phyloP scores from a whole-genome alignment of 169 alveolate genomes.

The Eimeria necatrix region DNA sequence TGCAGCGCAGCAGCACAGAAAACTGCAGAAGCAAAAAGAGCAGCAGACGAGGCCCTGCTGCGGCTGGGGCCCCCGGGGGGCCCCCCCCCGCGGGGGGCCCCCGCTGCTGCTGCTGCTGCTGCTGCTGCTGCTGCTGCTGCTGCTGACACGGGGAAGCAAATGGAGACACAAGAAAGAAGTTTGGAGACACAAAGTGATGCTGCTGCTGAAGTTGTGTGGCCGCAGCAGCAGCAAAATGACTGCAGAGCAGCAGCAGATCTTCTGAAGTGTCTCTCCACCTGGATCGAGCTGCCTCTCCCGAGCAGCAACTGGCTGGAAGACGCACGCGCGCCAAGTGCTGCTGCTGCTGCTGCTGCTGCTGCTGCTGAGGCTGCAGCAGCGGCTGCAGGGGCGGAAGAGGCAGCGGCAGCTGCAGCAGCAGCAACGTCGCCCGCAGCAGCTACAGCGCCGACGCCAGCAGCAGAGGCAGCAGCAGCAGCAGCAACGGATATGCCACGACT shows the following conservation, averaged over 20 bases:
- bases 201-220: not conserved
- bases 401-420: conserved; percentile 19
- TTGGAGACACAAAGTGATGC: too few relatives aligned
- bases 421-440: not conserved
- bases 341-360: conserved; percentile 8
- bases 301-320: conserved; percentile 21
- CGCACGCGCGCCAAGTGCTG: not conserved
- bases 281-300: conserved; percentile 68
- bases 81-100: too few relatives aligned
- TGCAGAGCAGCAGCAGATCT: conserved; percentile 67
- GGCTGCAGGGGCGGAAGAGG: not conserved
- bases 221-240: not conserved
- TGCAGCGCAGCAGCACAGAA: not conserved
- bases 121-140: conserved; percentile 4
- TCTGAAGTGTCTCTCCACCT: conserved; percentile 26
- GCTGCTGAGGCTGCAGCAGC: conserved; percentile 10
- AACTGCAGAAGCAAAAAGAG: not conserved
- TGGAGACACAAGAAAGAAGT: too few relatives aligned
- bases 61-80: too few relatives aligned
- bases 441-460: not conserved
- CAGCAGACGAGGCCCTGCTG: not conserved
- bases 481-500: too few relatives aligned
- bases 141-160: not conserved
- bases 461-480: not conserved
- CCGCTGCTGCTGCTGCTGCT: too few relatives aligned